These are phyloP conservation scores for Populus tremula DNA, from an alignment of 345 rosid species.

Conservation along the genomic window DNA sequence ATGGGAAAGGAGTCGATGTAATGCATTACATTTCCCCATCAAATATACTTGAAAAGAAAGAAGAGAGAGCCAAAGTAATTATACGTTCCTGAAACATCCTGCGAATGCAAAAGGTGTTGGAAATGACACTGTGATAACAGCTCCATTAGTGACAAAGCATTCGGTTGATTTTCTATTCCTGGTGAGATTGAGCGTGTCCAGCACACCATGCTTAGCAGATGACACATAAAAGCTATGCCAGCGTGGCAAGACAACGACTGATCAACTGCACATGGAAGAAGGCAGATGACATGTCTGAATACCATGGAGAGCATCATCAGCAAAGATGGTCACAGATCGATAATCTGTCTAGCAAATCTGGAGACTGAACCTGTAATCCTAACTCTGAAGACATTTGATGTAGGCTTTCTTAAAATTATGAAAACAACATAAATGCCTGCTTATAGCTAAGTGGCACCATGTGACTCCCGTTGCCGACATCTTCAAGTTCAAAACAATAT, in stretches of 20 bases:
- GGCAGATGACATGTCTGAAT: neutral
- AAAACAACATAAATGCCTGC: neutral
- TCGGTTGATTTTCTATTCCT: neutral
- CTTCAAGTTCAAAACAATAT: neutral
- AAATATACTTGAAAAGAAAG: no score
- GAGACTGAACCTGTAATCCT: neutral
- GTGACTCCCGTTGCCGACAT: slow-evolving; percentile 38
- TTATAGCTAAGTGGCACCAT: slow-evolving; percentile 20
- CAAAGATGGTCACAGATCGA: neutral
- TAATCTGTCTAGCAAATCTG: neutral
- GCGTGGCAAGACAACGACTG: neutral
- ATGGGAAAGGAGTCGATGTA: no score
- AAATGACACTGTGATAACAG: no score
- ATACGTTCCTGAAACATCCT: no score
- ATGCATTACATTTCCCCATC: no score
- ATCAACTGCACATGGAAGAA: neutral
- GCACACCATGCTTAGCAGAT: neutral
- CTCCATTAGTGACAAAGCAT: no score
- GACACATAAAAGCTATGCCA: neutral
- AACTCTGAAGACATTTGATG: neutral
- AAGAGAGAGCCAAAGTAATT: no score
- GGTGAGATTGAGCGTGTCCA: neutral
- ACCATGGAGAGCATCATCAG: neutral
- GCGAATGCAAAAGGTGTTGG: no score
- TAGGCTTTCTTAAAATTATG: neutral